These are phyloP conservation scores for Wallemia hederae DNA, from an alignment of 1,284 basidiomycete species.

Conservation along the genomic window DNA sequence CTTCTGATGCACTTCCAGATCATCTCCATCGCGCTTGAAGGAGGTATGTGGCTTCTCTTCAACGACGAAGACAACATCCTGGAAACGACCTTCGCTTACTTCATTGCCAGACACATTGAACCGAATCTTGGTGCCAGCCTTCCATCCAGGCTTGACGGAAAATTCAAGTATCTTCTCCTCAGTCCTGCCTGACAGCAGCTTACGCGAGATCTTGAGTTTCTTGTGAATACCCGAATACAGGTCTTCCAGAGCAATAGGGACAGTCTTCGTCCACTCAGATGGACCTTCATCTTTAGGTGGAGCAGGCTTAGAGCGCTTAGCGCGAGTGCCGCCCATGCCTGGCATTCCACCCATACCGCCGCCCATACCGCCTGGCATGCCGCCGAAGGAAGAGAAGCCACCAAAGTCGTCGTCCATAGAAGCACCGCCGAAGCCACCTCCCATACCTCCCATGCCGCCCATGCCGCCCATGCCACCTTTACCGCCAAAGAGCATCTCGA, in stretches of 20 bases:
- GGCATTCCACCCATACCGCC: constrained; percentile 17
- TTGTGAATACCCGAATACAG: constrained; percentile 71
- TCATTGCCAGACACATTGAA: constrained; percentile 72
- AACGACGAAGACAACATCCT: constrained; percentile 65
- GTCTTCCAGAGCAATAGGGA: constrained; percentile 66
- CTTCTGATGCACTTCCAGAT: constrained; percentile 32
- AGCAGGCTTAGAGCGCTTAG: constrained; percentile 10
- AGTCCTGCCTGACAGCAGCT: constrained; percentile 34
- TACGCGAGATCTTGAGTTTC: constrained; percentile 60
- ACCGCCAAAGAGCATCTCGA: constrained; percentile 33
- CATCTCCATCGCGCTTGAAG: constrained; percentile 51
- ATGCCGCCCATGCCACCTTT: constrained; percentile 16
- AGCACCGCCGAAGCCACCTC: constrained; percentile 15
- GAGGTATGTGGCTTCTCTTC: constrained; percentile 60
- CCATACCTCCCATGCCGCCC: constrained; percentile 20
- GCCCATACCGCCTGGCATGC: constrained; percentile 27
- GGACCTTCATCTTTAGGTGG: constrained; percentile 17
- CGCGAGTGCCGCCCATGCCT: constrained; percentile 5
- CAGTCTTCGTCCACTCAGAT: constrained; percentile 47
- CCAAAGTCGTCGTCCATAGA: constrained; percentile 13
- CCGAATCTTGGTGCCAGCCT: constrained; percentile 57
- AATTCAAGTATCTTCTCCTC: constrained; percentile 83
- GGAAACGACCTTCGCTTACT: constrained; percentile 34
- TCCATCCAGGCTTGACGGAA: constrained; percentile 39
- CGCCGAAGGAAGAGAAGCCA: constrained; percentile 17